These are phyloP conservation scores for Davidsoniella eucalypti DNA, from an alignment of 2,329 filamentous ascomycete genomes.

Conservation along the genomic window DNA sequence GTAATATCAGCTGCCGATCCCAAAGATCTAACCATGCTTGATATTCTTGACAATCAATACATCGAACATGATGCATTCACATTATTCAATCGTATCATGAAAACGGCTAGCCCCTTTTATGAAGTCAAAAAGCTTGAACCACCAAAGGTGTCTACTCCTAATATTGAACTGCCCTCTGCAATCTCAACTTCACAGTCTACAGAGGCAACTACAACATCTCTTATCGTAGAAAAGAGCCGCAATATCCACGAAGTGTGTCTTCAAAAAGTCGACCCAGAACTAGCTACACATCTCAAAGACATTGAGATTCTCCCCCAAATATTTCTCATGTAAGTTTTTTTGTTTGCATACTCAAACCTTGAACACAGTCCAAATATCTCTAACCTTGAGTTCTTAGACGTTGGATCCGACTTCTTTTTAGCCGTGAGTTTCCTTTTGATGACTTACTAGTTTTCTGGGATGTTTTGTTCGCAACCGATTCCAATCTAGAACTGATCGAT, in stretches of 20 bases:
- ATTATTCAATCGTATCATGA: slow-evolving; percentile 76
- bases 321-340: slow-evolving; percentile 62
- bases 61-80: slow-evolving; percentile 85
- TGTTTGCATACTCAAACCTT: neutral
- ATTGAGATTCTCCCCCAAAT: slow-evolving; percentile 93
- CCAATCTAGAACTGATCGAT: slow-evolving; percentile 65
- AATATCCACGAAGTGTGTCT: slow-evolving; percentile 75
- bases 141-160: neutral
- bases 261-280: slow-evolving; percentile 62
- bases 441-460: slow-evolving; percentile 81
- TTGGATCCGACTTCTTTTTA: slow-evolving; percentile 87
- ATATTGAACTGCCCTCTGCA: neutral
- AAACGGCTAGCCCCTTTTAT: slow-evolving; percentile 72
- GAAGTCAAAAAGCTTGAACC: slow-evolving; percentile 32
- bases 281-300: slow-evolving; percentile 61
- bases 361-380: neutral
- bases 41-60: slow-evolving; percentile 54
- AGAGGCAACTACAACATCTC: slow-evolving; percentile 28
- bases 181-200: slow-evolving; percentile 18
- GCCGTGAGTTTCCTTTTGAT: slow-evolving; percentile 80
- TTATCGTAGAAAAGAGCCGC: slow-evolving; percentile 73
- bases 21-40: slow-evolving; percentile 30
- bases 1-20: slow-evolving; percentile 15
- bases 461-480: slow-evolving; percentile 71
- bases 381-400: slow-evolving; percentile 35